Base-by-base conservation (phyloP, 1,139 yeast genomes). In the Trichomonascaceae sp. region DNA sequence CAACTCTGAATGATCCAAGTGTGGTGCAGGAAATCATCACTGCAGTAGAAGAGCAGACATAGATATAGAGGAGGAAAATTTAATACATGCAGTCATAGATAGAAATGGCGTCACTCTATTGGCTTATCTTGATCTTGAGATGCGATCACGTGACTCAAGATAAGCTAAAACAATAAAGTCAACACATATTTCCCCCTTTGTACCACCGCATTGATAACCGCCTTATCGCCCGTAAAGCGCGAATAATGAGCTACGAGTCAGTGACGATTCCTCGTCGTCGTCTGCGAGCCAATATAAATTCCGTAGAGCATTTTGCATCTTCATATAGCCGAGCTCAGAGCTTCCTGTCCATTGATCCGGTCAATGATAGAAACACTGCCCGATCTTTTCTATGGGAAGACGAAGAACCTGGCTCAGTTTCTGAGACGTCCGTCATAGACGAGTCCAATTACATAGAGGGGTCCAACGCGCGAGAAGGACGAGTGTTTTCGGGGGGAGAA, bases 1-100 rank as follows among this genome's bases (percentile, higher is more conserved):
- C 95, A 58, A 93, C 99, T 51, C 80, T 93, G 71, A 84, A 95
- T 56, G 89, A 93, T 73, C 95, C 97, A 45, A 84, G 81, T 63
- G 81, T 88, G 58, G 96, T 93, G 53, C 88, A 83, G 53, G 84
- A 85, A 54, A 81, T 93, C 62, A 85, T 93, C 50, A 61, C 60
- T 41, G 67, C 63, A 27, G 74, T 71, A 50, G 55, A 66, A 48
- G 63, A 58, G 48, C 61, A 59, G 50, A 49, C 52, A 19, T 48
- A 39, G 27, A 27, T 27, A 27, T 27, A 27, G 32, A 27, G 32
- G 32, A 24, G 24, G 36, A 24, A 15, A 38, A 12, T 15, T 46
- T 30, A 46, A 32, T 38, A 39, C 32, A 39, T 6, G 20, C 38
- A 27, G n/a, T 20, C n/a, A 45, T 13, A 19, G 41, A 19, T 13